Evolutionary conservation across 179 eudicot species (phyloP).

Genomic region (Gypsophila paniculata): DNA sequence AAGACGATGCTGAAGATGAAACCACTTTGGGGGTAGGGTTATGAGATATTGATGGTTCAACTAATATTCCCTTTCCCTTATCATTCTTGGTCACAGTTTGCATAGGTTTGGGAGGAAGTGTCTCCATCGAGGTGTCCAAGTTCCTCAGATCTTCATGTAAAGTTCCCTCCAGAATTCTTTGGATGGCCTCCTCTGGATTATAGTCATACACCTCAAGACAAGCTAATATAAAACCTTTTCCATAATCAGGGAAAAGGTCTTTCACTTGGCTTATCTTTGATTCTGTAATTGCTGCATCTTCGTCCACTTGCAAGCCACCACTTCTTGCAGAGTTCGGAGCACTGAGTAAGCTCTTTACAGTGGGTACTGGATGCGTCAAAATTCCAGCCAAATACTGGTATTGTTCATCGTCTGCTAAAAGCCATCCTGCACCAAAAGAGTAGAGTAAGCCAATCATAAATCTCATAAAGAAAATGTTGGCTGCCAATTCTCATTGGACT

Average conservation of each 20-base stretch:
- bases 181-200: constrained; percentile 87
- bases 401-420: constrained; percentile 67
- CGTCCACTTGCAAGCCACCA: constrained; percentile 45
- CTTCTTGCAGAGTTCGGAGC: constrained; percentile 29
- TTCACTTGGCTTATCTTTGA: constrained; percentile 91
- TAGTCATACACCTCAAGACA: constrained; percentile 90
- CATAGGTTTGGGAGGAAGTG: constrained; percentile 48
- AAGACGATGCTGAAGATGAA: constrained; percentile 39
- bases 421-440: constrained; percentile 61
- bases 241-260: constrained; percentile 90
- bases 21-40: constrained; percentile 31
- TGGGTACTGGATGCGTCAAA: constrained; percentile 38
- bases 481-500: not conserved
- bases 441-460: constrained; percentile 2
- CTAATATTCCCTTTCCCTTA: constrained; percentile 76
- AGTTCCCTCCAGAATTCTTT: constrained; percentile 81
- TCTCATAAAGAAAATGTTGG: not conserved
- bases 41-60: constrained; percentile 36
- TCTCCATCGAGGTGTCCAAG: constrained; percentile 57
- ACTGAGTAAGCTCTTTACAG: constrained; percentile 24
- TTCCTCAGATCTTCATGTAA: constrained; percentile 71
- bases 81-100: constrained; percentile 37
- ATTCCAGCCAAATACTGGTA: constrained; percentile 50
- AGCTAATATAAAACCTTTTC: constrained; percentile 76
- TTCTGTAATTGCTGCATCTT: constrained; percentile 63